phyloP scores from a whole-genome alignment of 1,139 yeast species.

The Lodderomyces parapsilosis region DNA sequence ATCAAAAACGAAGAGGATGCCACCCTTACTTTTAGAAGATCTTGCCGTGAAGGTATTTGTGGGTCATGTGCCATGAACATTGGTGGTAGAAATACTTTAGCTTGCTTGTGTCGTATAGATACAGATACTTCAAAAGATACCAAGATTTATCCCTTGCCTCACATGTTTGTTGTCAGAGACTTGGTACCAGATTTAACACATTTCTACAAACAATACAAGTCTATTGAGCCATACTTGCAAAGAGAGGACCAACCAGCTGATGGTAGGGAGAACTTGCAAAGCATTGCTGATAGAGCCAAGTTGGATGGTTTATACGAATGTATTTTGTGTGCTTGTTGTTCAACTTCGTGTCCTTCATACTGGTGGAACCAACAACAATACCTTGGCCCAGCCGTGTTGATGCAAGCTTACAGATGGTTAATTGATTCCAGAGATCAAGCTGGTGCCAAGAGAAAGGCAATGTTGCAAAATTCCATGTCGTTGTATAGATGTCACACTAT shows the following conservation, averaged over 20 bases:
- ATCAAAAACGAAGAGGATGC: slow-evolving; percentile 96
- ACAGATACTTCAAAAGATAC: slow-evolving; percentile 69
- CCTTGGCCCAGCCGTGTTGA: slow-evolving; percentile 95
- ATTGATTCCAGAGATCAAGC: slow-evolving; percentile 97
- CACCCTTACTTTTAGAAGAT: slow-evolving; percentile 93
- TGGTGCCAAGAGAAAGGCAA: slow-evolving; percentile 72
- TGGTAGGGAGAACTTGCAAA: slow-evolving; percentile 91
- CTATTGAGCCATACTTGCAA: slow-evolving; percentile 95
- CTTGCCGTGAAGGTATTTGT: slow-evolving; percentile 99
- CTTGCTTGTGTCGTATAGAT: slow-evolving; percentile 94
- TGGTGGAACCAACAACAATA: slow-evolving; percentile 99
- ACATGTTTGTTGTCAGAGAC: slow-evolving; percentile 96
- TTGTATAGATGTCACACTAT: slow-evolving; percentile 98
- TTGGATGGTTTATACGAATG: slow-evolving; percentile 97
- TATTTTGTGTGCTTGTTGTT: slow-evolving; percentile 97
- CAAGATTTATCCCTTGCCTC: slow-evolving; percentile 96
- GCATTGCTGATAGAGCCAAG: slow-evolving; percentile 91
- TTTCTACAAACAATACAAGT: slow-evolving; percentile 97
- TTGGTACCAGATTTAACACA: slow-evolving; percentile 97
- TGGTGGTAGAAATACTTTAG: slow-evolving; percentile 95
- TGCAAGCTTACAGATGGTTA: slow-evolving; percentile 99
- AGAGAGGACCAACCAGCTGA: slow-evolving; percentile 78
- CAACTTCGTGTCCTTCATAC: slow-evolving; percentile 98
- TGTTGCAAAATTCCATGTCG: slow-evolving; percentile 96
- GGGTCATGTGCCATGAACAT: slow-evolving; percentile 99